Percentiles rank a stretch among this genome's conserved stretches.
These are phyloP conservation scores for Chlamydomonas reinhardtii DNA, from an alignment of 163 green algal species.

Conservation along the genomic window DNA sequence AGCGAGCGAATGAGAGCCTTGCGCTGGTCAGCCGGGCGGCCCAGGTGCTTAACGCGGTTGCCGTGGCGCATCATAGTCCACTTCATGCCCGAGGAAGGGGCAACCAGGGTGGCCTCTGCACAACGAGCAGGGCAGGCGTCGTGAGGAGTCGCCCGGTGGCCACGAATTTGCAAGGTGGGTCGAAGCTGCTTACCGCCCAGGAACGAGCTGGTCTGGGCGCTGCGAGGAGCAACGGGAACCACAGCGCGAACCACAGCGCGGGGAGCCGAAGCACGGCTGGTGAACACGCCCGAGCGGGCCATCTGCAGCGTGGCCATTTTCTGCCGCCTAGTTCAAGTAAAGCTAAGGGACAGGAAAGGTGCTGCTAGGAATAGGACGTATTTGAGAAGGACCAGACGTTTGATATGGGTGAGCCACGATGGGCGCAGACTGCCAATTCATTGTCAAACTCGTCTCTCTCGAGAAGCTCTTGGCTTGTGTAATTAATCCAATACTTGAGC, in stretches of 20 bases:
- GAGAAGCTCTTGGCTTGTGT: too few species aligned
- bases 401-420: too few species aligned
- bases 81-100: slow-evolving; percentile 56
- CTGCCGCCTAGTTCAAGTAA: not conserved
- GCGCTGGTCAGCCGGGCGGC: slow-evolving; percentile 95
- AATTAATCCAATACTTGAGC: too few species aligned
- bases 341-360: not conserved
- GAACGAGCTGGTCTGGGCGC: slow-evolving; percentile 29
- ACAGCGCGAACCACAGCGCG: slow-evolving; percentile 10
- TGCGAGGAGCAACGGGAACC: not conserved
- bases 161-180: not conserved
- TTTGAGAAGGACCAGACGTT: too few species aligned
- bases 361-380: too few species aligned
- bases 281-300: slow-evolving; percentile 9
- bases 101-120: slow-evolving; percentile 52
- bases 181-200: slow-evolving; percentile 3
- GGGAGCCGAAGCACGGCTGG: slow-evolving; percentile 11
- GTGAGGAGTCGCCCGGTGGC: not conserved
- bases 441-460: too few species aligned
- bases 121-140: not conserved
- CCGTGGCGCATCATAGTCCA: slow-evolving; percentile 94
- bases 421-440: too few species aligned
- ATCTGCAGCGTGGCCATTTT: slow-evolving; percentile 41
- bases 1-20: slow-evolving; percentile 95
- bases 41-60: slow-evolving; percentile 86